Percentiles rank a stretch among this genome's conserved stretches.
These are phyloP conservation scores for Albatrellus sp. DNA, from an alignment of 1,284 basidiomycete genomes.

Conservation along the genomic window DNA sequence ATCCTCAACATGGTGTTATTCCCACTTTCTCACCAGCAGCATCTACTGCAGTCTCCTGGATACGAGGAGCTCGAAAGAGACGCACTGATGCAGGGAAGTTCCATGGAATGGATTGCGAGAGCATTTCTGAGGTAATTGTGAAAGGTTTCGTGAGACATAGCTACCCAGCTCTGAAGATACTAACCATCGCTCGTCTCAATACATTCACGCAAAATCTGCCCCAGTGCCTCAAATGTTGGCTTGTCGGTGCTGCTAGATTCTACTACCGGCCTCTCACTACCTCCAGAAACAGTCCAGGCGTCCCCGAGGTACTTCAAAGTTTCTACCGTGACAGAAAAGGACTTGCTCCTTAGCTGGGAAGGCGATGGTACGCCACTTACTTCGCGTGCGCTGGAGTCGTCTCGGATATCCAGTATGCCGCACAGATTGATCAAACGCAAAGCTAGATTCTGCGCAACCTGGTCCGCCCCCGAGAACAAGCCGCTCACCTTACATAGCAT, in stretches of 20 bases:
- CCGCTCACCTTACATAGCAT: slow-evolving; percentile 35
- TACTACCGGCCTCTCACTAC: slow-evolving; percentile 10
- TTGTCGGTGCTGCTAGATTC: neutral
- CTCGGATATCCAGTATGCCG: slow-evolving; percentile 44
- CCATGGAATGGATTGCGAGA: neutral
- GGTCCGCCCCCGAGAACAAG: slow-evolving; percentile 32
- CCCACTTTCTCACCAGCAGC: neutral
- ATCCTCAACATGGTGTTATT: neutral
- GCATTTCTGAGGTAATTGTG: neutral
- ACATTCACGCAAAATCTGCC: slow-evolving; percentile 31
- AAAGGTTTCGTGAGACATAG: neutral
- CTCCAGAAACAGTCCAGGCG: slow-evolving; percentile 15
- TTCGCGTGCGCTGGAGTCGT: slow-evolving; percentile 25
- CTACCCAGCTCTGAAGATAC: neutral
- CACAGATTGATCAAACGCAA: slow-evolving; percentile 39
- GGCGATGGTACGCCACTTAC: slow-evolving; percentile 27
- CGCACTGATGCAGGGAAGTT: neutral
- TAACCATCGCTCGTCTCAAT: slow-evolving; percentile 32
- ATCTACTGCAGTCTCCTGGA: neutral
- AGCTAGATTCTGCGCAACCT: slow-evolving; percentile 35
- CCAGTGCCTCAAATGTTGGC: slow-evolving; percentile 31
- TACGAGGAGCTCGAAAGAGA: neutral
- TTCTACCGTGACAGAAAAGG: slow-evolving; percentile 20
- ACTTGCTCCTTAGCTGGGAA: slow-evolving; percentile 23
- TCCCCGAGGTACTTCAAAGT: slow-evolving; percentile 29